These are phyloP conservation scores for Schizopora paradoxa DNA, from an alignment of 1,284 basidiomycete genomes.

Conservation along the genomic window DNA sequence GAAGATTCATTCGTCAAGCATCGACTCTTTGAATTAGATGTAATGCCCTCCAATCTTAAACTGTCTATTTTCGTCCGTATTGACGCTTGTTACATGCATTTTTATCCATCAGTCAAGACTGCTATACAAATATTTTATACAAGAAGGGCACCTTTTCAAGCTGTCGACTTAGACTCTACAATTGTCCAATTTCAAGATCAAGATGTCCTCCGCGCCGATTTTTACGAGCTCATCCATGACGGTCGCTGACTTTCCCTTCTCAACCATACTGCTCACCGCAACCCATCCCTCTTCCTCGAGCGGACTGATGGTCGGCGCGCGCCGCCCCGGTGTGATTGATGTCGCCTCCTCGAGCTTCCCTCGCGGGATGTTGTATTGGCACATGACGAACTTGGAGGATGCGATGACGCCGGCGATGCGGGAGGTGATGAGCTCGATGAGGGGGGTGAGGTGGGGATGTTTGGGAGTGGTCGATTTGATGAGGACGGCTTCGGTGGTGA, in stretches of 20 bases:
- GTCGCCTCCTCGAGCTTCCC: conserved; percentile 59
- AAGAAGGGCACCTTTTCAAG: too few relatives aligned
- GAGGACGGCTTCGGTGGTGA: conserved; percentile 89
- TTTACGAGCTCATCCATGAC: conserved; percentile 88
- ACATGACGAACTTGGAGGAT: conserved; percentile 82
- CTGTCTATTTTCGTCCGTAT: too few relatives aligned
- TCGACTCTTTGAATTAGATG: too few relatives aligned
- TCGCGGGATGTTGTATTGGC: conserved; percentile 87
- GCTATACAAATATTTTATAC: too few relatives aligned
- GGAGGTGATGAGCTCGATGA: conserved; percentile 80
- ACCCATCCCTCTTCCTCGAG: conserved; percentile 86
- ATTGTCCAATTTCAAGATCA: conserved; percentile 89
- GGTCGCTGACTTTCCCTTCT: conserved; percentile 75
- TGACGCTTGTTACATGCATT: too few relatives aligned
- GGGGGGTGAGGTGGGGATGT: conserved; percentile 59
- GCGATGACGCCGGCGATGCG: conserved; percentile 94
- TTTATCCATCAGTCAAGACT: too few relatives aligned
- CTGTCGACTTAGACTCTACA: conserved; percentile 92
- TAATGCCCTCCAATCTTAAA: too few relatives aligned
- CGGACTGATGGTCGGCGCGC: conserved; percentile 87
- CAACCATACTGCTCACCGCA: conserved; percentile 90
- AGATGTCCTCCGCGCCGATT: conserved; percentile 85
- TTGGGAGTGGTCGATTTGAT: conserved; percentile 77
- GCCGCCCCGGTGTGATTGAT: conserved; percentile 80
- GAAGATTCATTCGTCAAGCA: too few relatives aligned